Percentiles rank a stretch among this genome's conserved stretches.
phyloP scores from a whole-genome alignment of 495 filamentous ascomycete species.

The Penicillium argentinense region DNA sequence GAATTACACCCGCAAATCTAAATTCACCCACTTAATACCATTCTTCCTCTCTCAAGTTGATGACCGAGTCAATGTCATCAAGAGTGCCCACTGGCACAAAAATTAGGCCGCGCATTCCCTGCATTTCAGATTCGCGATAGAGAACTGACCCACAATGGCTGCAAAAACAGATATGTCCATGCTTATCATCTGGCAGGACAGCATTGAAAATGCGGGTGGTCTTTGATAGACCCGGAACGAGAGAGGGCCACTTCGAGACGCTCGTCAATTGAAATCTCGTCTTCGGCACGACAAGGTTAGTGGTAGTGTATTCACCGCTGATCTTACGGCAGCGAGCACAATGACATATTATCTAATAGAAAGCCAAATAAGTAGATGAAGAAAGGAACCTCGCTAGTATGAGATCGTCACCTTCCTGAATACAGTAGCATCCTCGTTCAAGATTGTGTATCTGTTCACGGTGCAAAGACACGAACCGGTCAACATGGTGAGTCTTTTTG shows the following conservation, averaged over 20 bases:
- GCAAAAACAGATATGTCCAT: constrained; percentile 6
- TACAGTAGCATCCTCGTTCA: neutral
- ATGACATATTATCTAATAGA: constrained; percentile 3
- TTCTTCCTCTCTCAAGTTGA: neutral
- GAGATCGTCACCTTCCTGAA: neutral
- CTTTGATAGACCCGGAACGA: neutral
- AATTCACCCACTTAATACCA: too few relatives aligned
- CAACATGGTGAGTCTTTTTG: too few relatives aligned
- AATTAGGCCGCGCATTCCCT: neutral
- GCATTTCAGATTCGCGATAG: constrained; percentile 6
- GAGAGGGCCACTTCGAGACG: neutral
- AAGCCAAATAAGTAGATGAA: neutral
- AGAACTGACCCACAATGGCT: constrained; percentile 1
- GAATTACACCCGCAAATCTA: too few relatives aligned
- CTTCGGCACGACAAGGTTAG: constrained; percentile 2
- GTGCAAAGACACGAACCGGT: neutral
- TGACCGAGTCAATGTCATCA: neutral
- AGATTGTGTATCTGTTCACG: neutral
- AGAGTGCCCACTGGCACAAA: constrained; percentile 4
- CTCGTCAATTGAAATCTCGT: neutral
- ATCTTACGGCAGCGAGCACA: constrained; percentile 8
- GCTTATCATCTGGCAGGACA: neutral
- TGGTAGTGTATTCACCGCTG: neutral
- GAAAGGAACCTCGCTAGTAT: neutral
- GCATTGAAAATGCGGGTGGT: neutral